A percentile compares a stretch with the other conserved stretches of the same genome.
Conservation (phyloP, 371 early-diverging fungal species). For the Mortierella sp. region DNA sequence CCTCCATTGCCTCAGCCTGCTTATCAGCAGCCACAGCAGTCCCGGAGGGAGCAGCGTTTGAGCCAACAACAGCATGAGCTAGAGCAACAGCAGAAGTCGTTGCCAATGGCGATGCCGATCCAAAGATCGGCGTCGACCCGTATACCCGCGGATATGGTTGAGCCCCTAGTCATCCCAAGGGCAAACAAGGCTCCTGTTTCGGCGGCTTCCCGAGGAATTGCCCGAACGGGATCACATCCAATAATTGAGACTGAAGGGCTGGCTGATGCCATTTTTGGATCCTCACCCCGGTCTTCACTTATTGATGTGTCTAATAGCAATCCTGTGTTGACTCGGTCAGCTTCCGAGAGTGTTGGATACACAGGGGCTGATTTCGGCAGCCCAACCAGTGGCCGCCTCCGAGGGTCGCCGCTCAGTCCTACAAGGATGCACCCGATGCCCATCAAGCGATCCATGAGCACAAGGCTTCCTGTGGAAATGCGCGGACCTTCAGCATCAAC, state of each 20-base stretch:
- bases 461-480: constrained; percentile 22
- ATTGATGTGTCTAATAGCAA: too few species aligned
- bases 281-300: too few species aligned
- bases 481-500: background rate
- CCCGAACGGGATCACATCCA: background rate
- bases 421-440: constrained; percentile 13
- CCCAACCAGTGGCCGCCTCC: too few species aligned
- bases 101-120: background rate
- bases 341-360: too few species aligned
- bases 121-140: background rate
- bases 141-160: background rate
- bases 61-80: too few species aligned
- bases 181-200: background rate
- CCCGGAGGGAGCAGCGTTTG: background rate
- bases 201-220: background rate
- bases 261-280: background rate
- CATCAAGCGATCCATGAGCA: constrained; percentile 21
- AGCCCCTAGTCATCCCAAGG: too few species aligned
- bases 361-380: too few species aligned
- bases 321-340: too few species aligned
- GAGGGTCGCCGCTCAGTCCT: background rate
- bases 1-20: background rate
- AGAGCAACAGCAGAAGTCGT: background rate
- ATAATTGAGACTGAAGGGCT: constrained; percentile 2
- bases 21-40: constrained; percentile 1